Conservation (phyloP, 2,329 filamentous ascomycete species). For the Colletotrichum magnum region DNA sequence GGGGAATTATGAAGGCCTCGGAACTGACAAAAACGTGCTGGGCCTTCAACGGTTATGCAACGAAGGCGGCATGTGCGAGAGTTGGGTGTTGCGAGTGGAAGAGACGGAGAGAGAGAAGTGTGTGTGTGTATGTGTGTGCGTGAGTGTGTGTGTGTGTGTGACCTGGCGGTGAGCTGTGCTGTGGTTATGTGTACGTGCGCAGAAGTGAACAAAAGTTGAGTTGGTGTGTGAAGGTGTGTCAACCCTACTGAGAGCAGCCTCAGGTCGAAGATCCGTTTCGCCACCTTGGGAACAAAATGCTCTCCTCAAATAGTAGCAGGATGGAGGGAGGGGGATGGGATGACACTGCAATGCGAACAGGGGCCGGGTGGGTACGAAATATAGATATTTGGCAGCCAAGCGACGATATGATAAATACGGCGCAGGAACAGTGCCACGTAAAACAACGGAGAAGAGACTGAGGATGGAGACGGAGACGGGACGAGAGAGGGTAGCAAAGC, state of each 20-base stretch:
- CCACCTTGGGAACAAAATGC: slow-evolving; percentile 27
- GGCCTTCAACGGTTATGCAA: slow-evolving; percentile 8
- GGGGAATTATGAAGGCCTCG: slow-evolving; percentile 15
- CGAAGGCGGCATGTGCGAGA: not conserved
- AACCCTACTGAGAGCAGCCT: slow-evolving; percentile 6
- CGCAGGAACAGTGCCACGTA: not conserved
- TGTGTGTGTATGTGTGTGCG: not conserved
- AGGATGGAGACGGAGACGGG: slow-evolving; percentile 2
- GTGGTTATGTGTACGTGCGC: not conserved
- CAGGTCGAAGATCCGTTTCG: slow-evolving; percentile 34
- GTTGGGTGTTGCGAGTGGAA: slow-evolving; percentile 11
- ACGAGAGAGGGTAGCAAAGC: too few species aligned
- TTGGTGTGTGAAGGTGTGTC: slow-evolving; percentile 22
- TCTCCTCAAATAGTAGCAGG: slow-evolving; percentile 32
- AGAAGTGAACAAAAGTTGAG: not conserved
- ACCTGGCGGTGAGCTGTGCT: too few species aligned
- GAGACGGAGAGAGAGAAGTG: slow-evolving; percentile 4
- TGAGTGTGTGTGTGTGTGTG: not conserved
- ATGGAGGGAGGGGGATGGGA: slow-evolving; percentile 19
- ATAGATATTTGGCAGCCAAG: not conserved
- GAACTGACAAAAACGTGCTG: slow-evolving; percentile 8
- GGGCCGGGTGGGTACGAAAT: slow-evolving; percentile 1
- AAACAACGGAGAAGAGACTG: not conserved
- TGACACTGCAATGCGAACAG: slow-evolving; percentile 28
- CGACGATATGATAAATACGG: not conserved